These are phyloP conservation scores for Myxozyma lipomycoides DNA, from an alignment of 805 yeast species.

Conservation along the genomic window DNA sequence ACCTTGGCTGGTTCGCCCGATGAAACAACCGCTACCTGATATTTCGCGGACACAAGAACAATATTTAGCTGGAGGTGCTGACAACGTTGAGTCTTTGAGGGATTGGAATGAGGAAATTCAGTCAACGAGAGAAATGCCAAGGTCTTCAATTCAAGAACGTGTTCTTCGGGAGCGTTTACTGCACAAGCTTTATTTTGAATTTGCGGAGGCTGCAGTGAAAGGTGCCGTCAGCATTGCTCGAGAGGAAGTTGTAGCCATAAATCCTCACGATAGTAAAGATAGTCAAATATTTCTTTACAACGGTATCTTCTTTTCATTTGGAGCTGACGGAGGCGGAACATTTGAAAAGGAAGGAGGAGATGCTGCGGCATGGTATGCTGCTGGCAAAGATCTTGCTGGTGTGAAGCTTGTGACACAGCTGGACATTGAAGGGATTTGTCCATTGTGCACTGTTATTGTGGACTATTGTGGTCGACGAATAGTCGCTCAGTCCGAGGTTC, in stretches of 20 bases:
- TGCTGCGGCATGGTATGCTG: slow-evolving; percentile 78
- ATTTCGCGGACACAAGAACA: slow-evolving; percentile 56
- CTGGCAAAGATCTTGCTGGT: slow-evolving; percentile 72
- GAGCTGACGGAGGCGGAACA: slow-evolving; percentile 63
- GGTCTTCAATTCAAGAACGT: slow-evolving; percentile 55
- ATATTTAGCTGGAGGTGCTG: slow-evolving; percentile 52
- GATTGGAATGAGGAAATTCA: slow-evolving; percentile 95
- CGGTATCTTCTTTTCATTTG: slow-evolving; percentile 82
- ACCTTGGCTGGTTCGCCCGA: slow-evolving; percentile 65
- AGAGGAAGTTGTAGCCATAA: slow-evolving; percentile 72
- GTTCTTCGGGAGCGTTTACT: slow-evolving; percentile 71
- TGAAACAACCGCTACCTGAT: slow-evolving; percentile 48
- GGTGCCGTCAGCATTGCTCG: slow-evolving; percentile 74
- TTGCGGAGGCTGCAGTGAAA: slow-evolving; percentile 66
- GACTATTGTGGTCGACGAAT: slow-evolving; percentile 88
- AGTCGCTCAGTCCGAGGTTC: slow-evolving; percentile 92
- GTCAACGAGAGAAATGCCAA: slow-evolving; percentile 67
- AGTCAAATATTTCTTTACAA: slow-evolving; percentile 70
- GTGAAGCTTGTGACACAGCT: slow-evolving; percentile 64
- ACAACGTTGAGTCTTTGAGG: slow-evolving; percentile 54
- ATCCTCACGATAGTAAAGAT: slow-evolving; percentile 63
- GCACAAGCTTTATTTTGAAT: slow-evolving; percentile 68
- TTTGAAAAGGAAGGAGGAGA: slow-evolving; percentile 70
- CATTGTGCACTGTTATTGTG: slow-evolving; percentile 76
- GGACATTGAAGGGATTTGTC: slow-evolving; percentile 59